Base-by-base conservation (phyloP, 2,329 filamentous ascomycete species). In the Metarhizium anisopliae region DNA sequence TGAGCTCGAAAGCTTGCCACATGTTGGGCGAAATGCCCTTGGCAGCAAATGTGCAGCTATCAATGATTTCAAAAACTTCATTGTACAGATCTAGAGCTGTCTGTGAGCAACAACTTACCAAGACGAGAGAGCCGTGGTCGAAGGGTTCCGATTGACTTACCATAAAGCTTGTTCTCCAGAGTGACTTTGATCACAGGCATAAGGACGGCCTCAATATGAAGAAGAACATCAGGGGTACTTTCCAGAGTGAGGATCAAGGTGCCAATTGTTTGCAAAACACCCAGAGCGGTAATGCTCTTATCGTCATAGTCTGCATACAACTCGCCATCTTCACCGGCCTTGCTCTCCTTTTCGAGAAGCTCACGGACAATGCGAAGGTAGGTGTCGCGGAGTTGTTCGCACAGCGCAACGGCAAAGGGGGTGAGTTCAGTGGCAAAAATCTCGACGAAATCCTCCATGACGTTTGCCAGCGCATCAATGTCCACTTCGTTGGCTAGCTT, bases 391-490 rank as follows among this genome's bases (percentile, higher is more conserved):
- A 99, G 79, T 72, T 99, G 94, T 73, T 97, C 92, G 67, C 91
- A 96, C 4, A 99, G 79, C 4, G 94, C 94, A 36, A 99, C 93
- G 11, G 94, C 94, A 66, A 99, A 99, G 3, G 94, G 94, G 6
- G 94, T 97, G 50, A 99, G 81, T 70, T 99, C 94, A 2, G 90
- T 82, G n/a, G 94, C 93, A 68, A 99, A 99, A 2, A 97, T 92
- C 71, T 99, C 94, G 50, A 99, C 94, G 68, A 99, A 99, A 68
- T 99, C 94, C 72, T 99, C 94, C 94, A 99, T 99, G 43, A 99
- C 94, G 66, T 97, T 97, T 25, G 94, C 93, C 45, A 99, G 79
- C 5, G 94, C 92, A 71, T 99, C 94, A 51, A 99, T 93, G 68
- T 99, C 94, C 57, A 95, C 94, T 73, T 99, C 94, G 67, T 99